Conservation (phyloP, 1,139 yeast genomes). For the Lodderomyces parapsilosis region DNA sequence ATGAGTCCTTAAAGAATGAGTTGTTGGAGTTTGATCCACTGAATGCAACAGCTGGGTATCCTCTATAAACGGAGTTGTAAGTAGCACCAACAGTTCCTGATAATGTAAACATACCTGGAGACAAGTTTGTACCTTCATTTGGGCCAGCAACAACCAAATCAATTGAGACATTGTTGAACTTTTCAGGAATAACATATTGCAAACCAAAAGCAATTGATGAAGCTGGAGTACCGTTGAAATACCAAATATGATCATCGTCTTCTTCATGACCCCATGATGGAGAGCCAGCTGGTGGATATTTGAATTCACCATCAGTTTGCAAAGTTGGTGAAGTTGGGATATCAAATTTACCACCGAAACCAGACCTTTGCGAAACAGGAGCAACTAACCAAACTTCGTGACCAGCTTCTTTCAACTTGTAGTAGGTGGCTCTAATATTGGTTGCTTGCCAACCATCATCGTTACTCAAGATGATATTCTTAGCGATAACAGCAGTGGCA, state of each 20-base stretch:
- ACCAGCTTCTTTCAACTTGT: slow-evolving; percentile 50
- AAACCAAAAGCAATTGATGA: slow-evolving; percentile 44
- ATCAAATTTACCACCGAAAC: slow-evolving; percentile 55
- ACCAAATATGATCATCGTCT: slow-evolving; percentile 44
- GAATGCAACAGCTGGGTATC: slow-evolving; percentile 44
- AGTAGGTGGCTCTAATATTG: slow-evolving; percentile 59
- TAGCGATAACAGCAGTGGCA: slow-evolving; percentile 22
- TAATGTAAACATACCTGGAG: slow-evolving; percentile 36
- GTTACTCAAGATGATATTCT: slow-evolving; percentile 56
- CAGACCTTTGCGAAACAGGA: slow-evolving; percentile 59
- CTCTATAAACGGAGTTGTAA: slow-evolving; percentile 42
- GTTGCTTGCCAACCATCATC: slow-evolving; percentile 63
- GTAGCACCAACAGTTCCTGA: slow-evolving; percentile 50
- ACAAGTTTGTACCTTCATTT: slow-evolving; percentile 45
- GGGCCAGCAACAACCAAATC: slow-evolving; percentile 50
- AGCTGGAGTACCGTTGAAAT: slow-evolving; percentile 51
- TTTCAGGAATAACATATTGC: slow-evolving; percentile 40
- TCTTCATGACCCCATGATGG: slow-evolving; percentile 51
- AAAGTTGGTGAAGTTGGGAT: slow-evolving; percentile 43
- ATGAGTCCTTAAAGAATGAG: slow-evolving; percentile 40
- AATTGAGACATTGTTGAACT: slow-evolving; percentile 29
- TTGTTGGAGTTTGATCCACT: slow-evolving; percentile 45
- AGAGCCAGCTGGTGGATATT: slow-evolving; percentile 39
- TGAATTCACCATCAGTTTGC: slow-evolving; percentile 42
- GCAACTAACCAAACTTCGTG: slow-evolving; percentile 57